Percentiles rank a stretch among this genome's conserved stretches.
Conservation (phyloP, 2,329 filamentous ascomycete species). For the Pseudogymnoascus sp. region DNA sequence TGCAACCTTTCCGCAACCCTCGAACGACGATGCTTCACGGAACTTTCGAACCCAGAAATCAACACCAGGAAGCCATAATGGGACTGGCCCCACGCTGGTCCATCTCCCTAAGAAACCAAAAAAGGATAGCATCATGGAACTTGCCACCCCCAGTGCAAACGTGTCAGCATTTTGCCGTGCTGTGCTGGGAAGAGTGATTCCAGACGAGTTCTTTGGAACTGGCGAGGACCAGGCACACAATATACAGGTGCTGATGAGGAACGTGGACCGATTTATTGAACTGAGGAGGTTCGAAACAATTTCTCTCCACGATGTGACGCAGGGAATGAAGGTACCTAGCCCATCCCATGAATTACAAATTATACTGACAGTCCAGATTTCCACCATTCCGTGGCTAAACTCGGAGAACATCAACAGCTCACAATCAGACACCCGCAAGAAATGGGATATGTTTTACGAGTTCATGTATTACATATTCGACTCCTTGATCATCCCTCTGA, state of each 20-base stretch:
- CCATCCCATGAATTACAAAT: background rate
- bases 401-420: conserved; percentile 51
- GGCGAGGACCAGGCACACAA: conserved; percentile 52
- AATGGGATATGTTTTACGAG: conserved; percentile 72
- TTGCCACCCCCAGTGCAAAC: conserved; percentile 59
- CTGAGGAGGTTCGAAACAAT: conserved; percentile 76
- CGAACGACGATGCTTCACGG: background rate
- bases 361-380: conserved; percentile 43
- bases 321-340: conserved; percentile 62
- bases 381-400: conserved; percentile 65
- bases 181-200: conserved; percentile 65
- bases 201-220: conserved; percentile 66
- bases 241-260: conserved; percentile 51
- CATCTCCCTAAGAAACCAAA: conserved; percentile 22
- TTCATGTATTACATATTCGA: conserved; percentile 92
- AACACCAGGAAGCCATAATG: conserved; percentile 15
- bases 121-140: conserved; percentile 48
- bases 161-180: conserved; percentile 87
- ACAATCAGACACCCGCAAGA: conserved; percentile 66
- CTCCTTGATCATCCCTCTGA: conserved; percentile 78
- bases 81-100: conserved; percentile 9
- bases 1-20: background rate
- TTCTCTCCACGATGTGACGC: conserved; percentile 69
- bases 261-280: conserved; percentile 70
- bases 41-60: conserved; percentile 7